A percentile compares a stretch with the other conserved stretches of the same genome.
Conservation (phyloP, 2,329 filamentous ascomycete species). For the Sclerotinia subarctica region DNA sequence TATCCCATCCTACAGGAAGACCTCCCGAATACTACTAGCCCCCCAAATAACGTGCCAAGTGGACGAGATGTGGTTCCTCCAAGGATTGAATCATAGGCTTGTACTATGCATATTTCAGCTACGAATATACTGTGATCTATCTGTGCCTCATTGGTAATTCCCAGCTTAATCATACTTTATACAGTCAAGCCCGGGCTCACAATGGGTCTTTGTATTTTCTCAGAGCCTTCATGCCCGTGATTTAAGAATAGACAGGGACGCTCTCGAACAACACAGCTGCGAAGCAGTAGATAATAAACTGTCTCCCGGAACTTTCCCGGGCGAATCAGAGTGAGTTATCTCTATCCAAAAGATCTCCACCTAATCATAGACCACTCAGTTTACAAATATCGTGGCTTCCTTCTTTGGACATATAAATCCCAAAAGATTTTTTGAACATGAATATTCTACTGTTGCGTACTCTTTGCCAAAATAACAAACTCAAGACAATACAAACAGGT, state of each 20-base stretch:
- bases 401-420: too few relatives aligned
- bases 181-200: background rate
- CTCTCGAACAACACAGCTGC: background rate
- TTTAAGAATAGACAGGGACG: background rate
- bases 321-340: background rate
- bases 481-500: background rate
- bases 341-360: too few relatives aligned
- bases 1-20: background rate
- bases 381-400: accelerated
- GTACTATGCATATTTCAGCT: accelerated
- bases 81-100: background rate
- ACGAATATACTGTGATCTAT: background rate
- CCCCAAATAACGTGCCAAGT: accelerated
- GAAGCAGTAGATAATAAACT: accelerated
- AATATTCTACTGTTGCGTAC: too few relatives aligned
- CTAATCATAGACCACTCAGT: background rate
- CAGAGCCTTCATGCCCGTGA: background rate
- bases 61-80: background rate
- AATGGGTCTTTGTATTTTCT: too few relatives aligned
- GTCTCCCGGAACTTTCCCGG: background rate
- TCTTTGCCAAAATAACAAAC: background rate
- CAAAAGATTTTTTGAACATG: too few relatives aligned
- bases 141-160: background rate
- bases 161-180: background rate
- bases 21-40: background rate